Percentiles rank a stretch among this genome's conserved stretches.
These are phyloP conservation scores for Luzula sylvatica DNA, from an alignment of 176 grass and related monocot species.

Conservation along the genomic window DNA sequence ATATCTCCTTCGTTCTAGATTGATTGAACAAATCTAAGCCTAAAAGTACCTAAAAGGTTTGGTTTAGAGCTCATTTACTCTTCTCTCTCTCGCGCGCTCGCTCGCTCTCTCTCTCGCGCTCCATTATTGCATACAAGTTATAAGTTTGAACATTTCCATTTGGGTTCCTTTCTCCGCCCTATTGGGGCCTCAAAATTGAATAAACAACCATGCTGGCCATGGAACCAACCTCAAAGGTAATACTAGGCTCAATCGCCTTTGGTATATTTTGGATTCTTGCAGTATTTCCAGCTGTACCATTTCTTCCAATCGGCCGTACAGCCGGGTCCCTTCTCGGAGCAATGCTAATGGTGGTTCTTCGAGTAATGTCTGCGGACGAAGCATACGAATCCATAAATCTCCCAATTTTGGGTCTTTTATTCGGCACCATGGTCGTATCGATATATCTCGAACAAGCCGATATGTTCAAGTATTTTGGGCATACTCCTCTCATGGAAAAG, in stretches of 20 bases:
- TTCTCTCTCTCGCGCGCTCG: too few relatives aligned
- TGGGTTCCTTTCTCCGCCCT: too few relatives aligned
- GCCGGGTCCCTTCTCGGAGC: constrained; percentile 79
- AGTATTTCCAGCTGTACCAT: constrained; percentile 84
- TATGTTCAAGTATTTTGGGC: constrained; percentile 80
- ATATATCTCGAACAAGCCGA: constrained; percentile 88
- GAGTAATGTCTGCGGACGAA: constrained; percentile 63
- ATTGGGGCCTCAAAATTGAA: background rate
- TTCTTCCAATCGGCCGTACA: constrained; percentile 75
- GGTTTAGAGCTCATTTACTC: too few relatives aligned
- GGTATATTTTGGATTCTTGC: constrained; percentile 88
- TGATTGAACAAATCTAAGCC: too few relatives aligned
- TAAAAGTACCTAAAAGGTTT: too few relatives aligned
- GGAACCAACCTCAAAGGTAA: constrained; percentile 52
- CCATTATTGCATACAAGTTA: too few relatives aligned
- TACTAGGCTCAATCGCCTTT: constrained; percentile 50
- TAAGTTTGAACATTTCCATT: too few relatives aligned
- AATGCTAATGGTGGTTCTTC: constrained; percentile 83
- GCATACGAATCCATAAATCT: constrained; percentile 84
- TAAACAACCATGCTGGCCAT: constrained; percentile 39
- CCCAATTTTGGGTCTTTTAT: constrained; percentile 79
- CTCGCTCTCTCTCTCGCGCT: too few relatives aligned
- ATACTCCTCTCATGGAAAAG: constrained; percentile 55
- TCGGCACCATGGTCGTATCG: constrained; percentile 91
- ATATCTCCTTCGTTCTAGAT: too few relatives aligned